Evolutionary conservation across 805 yeast genomes (phyloP).

Genomic region (Millerozyma acaciae): DNA sequence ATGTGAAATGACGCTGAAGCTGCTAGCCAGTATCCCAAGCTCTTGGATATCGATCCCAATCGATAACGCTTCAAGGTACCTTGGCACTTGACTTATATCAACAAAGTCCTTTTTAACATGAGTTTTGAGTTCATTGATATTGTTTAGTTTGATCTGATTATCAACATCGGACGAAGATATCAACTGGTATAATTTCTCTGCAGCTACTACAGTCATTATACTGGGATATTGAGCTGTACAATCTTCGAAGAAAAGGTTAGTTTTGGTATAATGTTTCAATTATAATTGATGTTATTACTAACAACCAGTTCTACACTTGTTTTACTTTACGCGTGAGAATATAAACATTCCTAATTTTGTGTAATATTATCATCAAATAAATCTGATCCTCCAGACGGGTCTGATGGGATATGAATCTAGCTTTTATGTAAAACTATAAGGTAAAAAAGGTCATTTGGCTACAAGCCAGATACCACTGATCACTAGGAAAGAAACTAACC

Average conservation of each 20-base stretch:
- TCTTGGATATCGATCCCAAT: constrained; percentile 40
- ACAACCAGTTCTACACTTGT: neutral
- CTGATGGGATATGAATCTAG: neutral
- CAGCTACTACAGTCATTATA: constrained; percentile 7
- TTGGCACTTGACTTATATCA: constrained; percentile 45
- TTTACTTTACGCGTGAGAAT: constrained; percentile 1
- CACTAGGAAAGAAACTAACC: constrained; percentile 14
- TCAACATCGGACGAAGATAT: constrained; percentile 13
- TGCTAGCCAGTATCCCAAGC: constrained; percentile 32
- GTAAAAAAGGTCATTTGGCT: constrained; percentile 8
- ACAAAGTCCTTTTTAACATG: constrained; percentile 55
- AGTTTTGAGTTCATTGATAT: constrained; percentile 40
- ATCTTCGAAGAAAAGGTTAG: constrained; percentile 1
- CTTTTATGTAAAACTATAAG: neutral
- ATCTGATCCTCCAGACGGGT: neutral
- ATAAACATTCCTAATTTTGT: constrained; percentile 1
- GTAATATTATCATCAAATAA: neutral
- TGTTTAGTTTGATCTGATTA: constrained; percentile 11
- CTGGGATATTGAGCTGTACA: neutral
- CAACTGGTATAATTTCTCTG: constrained; percentile 16
- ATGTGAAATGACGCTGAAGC: constrained; percentile 53
- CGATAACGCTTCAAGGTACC: constrained; percentile 48
- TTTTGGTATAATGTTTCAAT: constrained; percentile 2
- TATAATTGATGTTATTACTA: neutral
- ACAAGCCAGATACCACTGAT: constrained; percentile 20